Base-by-base conservation (phyloP, 495 filamentous ascomycete species). In the Sabuloglossum arenarium region DNA sequence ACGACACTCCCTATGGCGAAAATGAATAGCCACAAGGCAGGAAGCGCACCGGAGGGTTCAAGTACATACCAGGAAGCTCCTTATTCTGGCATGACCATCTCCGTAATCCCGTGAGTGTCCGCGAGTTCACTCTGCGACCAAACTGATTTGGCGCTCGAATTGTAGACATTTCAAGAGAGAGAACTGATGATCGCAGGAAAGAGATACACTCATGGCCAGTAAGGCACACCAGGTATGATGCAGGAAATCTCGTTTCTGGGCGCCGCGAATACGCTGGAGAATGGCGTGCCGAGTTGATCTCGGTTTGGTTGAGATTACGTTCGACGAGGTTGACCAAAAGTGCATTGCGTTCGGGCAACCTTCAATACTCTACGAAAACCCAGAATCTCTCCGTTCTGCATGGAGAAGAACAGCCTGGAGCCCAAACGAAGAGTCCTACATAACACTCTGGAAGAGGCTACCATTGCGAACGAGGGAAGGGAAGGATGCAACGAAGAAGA, bases 41-140 rank as follows among this genome's bases (percentile, higher is more conserved):
- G 11, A 19, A 37, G 46, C 30, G 6, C 30, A 11, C 23, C n/a
- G 55, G 23, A 0, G 3, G 30, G 46, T n/a, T 62, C n/a, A 5
- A 56, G n/a, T 10, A 27, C 67, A 59, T 61, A 79, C 76, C 66
- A 59, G 88, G 88, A 21, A 90, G 73, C 58, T 83, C 78, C 63
- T 77, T 80, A 61, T 80, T 75, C 50, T 77, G 68, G 58, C 86
- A 77, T 12, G 86, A 91, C 88, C 88, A 95, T 61, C 88, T 70
- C 63, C 79, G 79, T 49, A 94, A 70, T 34, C 79, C 78, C 11
- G 87, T 93, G 57, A 82, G 63, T 0, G 86, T 91, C 61, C 79
- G 71, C 11, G 68, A 65, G 1, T 63, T 30, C 47, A 54, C 42
- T 62, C 62, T 37, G 58, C 51, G 27, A 14, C 24, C 49, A 47